Percentiles rank a stretch among this genome's conserved stretches.
phyloP scores from a whole-genome alignment of 1,139 yeast genomes.

The Yamadazyma diddensiae region DNA sequence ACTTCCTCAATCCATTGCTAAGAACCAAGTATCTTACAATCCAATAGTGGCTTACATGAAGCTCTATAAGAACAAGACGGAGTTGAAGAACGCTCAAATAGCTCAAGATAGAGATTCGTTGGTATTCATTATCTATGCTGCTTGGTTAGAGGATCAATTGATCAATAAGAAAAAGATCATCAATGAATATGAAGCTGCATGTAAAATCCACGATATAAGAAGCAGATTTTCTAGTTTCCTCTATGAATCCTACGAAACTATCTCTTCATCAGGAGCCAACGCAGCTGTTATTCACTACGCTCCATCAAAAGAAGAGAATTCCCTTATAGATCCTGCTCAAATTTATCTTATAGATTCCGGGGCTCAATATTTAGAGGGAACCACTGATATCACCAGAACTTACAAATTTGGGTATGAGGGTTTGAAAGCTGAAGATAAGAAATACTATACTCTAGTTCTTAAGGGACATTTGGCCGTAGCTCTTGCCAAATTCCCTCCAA shows the following conservation, averaged over 20 bases:
- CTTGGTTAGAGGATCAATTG: conserved; percentile 43
- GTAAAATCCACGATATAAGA: conserved; percentile 41
- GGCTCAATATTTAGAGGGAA: conserved; percentile 56
- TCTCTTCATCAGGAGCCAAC: conserved; percentile 54
- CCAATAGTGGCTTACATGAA: conserved; percentile 38
- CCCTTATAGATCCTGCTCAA: conserved; percentile 39
- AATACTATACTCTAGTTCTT: conserved; percentile 49
- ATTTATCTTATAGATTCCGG: conserved; percentile 53
- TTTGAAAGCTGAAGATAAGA: conserved; percentile 26
- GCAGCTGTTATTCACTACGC: conserved; percentile 56
- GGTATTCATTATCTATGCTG: conserved; percentile 36
- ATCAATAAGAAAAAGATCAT: conserved; percentile 22
- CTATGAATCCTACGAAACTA: conserved; percentile 53
- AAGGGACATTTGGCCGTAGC: conserved; percentile 57
- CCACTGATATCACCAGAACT: conserved; percentile 59
- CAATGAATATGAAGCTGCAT: conserved; percentile 43
- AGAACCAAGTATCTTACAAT: conserved; percentile 22
- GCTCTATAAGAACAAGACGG: conserved; percentile 36
- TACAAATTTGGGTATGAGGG: conserved; percentile 36
- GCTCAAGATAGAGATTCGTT: conserved; percentile 47
- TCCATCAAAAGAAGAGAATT: conserved; percentile 41
- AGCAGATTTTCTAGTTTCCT: conserved; percentile 43
- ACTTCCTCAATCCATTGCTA: conserved; percentile 29
- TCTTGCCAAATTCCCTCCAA: conserved; percentile 47
- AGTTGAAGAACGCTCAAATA: conserved; percentile 35